Conservation (phyloP, 768 basidiomycete genomes). For the Rhodotorula sphaerocarpa region DNA sequence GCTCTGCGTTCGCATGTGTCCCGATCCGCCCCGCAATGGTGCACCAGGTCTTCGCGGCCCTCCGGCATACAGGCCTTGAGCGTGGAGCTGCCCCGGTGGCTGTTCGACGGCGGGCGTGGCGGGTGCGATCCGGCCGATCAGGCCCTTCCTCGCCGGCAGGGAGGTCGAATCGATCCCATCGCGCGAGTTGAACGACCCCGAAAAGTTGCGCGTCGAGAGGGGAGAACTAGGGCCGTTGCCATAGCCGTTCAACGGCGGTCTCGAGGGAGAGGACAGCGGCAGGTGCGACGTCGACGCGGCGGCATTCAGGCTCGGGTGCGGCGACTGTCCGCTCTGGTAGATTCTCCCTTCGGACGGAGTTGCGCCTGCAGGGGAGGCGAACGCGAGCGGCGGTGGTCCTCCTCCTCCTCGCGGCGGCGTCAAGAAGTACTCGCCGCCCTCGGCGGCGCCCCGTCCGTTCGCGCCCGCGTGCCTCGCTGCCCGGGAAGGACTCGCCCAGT, state of each 20-base stretch:
- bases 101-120: constrained; percentile 47
- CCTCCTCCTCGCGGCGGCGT: not conserved
- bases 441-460: no score
- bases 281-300: not conserved
- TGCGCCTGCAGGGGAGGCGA: not conserved
- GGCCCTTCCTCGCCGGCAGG: constrained; percentile 31
- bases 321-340: not conserved
- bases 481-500: no score
- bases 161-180: not conserved
- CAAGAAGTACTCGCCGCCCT: no score
- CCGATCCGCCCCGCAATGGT: not conserved
- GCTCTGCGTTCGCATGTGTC: constrained; percentile 23
- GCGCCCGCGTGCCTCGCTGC: no score
- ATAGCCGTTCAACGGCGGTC: not conserved
- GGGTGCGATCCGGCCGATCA: constrained; percentile 49
- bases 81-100: not conserved
- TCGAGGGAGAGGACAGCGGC: not conserved
- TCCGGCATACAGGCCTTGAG: constrained; percentile 13
- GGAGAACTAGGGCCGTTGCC: constrained; percentile 12
- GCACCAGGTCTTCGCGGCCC: constrained; percentile 30
- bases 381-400: not conserved
- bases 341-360: not conserved
- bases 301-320: constrained; percentile 1
- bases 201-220: constrained; percentile 42
- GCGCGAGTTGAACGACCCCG: no score